phyloP scores from a whole-genome alignment of 1,284 basidiomycete species.

The Porphyrellus sp. region DNA sequence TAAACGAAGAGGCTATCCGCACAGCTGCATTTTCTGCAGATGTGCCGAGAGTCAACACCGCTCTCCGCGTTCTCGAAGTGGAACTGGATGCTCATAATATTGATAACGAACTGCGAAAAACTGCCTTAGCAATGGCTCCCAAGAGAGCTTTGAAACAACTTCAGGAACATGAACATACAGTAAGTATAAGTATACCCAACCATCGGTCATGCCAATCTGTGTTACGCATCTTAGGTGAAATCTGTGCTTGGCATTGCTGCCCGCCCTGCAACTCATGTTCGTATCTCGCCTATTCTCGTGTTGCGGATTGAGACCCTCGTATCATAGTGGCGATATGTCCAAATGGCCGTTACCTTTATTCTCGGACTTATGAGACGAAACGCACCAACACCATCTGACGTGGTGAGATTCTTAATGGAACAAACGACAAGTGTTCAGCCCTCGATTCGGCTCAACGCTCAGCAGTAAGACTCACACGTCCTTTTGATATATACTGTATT shows the following conservation, averaged over 20 bases:
- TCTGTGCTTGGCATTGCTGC: conserved; percentile 68
- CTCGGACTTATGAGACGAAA: conserved; percentile 76
- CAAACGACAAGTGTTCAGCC: conserved; percentile 79
- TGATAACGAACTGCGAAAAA: conserved; percentile 43
- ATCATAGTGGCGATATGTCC: conserved; percentile 84
- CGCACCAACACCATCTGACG: conserved; percentile 55
- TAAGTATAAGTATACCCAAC: conserved; percentile 25
- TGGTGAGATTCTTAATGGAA: conserved; percentile 68
- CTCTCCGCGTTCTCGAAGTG: conserved; percentile 44
- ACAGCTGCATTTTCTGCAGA: conserved; percentile 57
- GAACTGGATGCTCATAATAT: conserved; percentile 48
- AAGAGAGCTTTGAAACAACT: conserved; percentile 45
- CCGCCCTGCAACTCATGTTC: conserved; percentile 68
- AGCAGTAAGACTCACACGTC: conserved; percentile 48
- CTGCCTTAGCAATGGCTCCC: conserved; percentile 41
- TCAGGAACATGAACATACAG: conserved; percentile 48
- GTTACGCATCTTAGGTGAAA: conserved; percentile 43
- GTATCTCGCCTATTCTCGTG: conserved; percentile 22
- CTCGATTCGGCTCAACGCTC: conserved; percentile 70
- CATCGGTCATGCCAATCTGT: conserved; percentile 6
- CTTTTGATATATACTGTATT: conserved; percentile 5
- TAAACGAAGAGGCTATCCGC: conserved; percentile 60
- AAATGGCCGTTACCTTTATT: conserved; percentile 76
- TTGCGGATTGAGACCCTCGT: conserved; percentile 5
- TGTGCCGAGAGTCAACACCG: conserved; percentile 44